Percentiles rank a stretch among this genome's conserved stretches.
Conservation (phyloP, 306 rosid genomes). For the Fagus crenata region DNA sequence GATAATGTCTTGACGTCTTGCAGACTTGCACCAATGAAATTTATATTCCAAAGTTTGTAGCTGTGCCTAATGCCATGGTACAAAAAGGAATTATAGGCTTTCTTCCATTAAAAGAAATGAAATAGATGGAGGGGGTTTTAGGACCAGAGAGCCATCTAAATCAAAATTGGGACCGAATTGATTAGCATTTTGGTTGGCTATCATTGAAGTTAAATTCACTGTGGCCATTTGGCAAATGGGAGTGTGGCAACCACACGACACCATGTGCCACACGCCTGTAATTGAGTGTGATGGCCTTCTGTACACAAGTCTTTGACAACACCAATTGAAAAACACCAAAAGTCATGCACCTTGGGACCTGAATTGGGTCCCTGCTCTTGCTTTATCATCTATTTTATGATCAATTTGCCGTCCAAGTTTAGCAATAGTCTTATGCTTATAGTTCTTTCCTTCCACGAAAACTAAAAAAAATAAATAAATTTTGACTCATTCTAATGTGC, state of each 20-base stretch:
- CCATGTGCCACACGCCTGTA: constrained; percentile 19
- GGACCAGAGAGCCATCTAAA: neutral
- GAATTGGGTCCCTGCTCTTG: neutral
- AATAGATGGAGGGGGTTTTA: too few species aligned
- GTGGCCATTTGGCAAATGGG: constrained; percentile 3
- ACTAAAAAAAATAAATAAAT: too few species aligned
- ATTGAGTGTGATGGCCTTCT: neutral
- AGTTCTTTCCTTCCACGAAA: too few species aligned
- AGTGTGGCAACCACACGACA: constrained; percentile 40
- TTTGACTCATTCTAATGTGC: too few species aligned
- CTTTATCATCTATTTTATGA: neutral
- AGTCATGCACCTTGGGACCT: neutral
- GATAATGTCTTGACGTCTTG: too few species aligned
- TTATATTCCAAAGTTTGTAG: neutral
- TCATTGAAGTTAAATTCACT: constrained; percentile 32
- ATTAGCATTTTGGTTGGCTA: constrained; percentile 33
- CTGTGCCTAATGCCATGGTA: neutral
- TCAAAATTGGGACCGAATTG: neutral
- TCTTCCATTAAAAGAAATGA: neutral
- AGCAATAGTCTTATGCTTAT: too few species aligned
- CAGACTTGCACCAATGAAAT: too few species aligned
- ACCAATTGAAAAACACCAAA: neutral
- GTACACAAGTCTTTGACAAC: neutral
- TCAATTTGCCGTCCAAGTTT: neutral
- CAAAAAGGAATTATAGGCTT: neutral